Evolutionary conservation across 2,329 filamentous ascomycete species (phyloP), one percentile per base, ranked within the genome.

Genomic region (Aspergillus sp.): DNA sequence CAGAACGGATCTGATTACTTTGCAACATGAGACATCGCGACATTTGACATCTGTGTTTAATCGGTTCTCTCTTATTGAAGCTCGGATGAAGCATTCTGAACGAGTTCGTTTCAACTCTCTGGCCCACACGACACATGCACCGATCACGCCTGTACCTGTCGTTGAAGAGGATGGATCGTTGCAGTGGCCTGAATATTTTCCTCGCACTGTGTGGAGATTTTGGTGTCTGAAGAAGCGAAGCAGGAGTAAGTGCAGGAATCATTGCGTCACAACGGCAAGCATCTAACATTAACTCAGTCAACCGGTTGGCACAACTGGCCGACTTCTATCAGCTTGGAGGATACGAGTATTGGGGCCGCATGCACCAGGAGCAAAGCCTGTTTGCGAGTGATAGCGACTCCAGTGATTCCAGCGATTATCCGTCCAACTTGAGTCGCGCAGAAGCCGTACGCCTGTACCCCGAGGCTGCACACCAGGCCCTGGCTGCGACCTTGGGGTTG

Each of bases 201-300:
- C 76, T 19, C 63, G 68, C 30, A 76, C 74, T 1, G 74, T 78
- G 7, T 77, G 75, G 75, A 70, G 74, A 47, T 78, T 78, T 59
- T 78, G 76, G 76, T 76, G 74, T 60, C 64, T 78, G 56, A 77
- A 77, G 67, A 76, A 76, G 66, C 68, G 71, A 64, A 77, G 71
- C 63, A 65, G 75, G 64, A 63, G 76, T 78, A 65, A 77, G 76
- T 70, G 44, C 23, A 39, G 32, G 11, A 36, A 36, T 17, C 57
- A 15, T 23, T 47, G 17, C 25, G 21, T 19, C 11, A 41, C 39
- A 36, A 41, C 27, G 61, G 10, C 23, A 38, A 17, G 5, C 17
- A 25, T 62, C 64, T 64, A 64, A 58, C 27, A 17, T 23, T 47
- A 17, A 59, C 7, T n/a, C 61, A 78, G 76, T 76, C 39, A 71